Percentiles rank a stretch among this genome's conserved stretches.
Conservation (phyloP, 305 asterid genomes). For the Rubia tinctorum region DNA sequence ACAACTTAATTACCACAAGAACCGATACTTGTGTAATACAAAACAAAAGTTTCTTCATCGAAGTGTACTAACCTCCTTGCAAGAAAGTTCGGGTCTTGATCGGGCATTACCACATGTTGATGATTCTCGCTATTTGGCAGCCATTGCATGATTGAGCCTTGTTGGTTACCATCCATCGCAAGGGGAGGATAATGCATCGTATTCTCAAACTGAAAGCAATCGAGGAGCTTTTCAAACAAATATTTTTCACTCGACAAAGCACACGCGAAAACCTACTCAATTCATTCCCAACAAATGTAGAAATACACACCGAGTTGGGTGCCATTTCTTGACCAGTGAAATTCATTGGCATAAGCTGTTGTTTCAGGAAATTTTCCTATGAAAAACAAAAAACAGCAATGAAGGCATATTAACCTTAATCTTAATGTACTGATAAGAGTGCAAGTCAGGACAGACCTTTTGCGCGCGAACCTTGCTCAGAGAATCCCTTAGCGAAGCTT, state of each 20-base stretch:
- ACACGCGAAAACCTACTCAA: neutral
- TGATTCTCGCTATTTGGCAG: constrained; percentile 38
- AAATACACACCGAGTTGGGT: constrained; percentile 10
- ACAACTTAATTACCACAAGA: neutral
- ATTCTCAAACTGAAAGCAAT: constrained; percentile 37
- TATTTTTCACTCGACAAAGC: neutral
- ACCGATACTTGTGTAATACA: neutral
- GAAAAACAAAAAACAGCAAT: neutral
- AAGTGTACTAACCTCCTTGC: constrained; percentile 40
- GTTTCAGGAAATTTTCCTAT: constrained; percentile 42
- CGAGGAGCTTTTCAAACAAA: neutral
- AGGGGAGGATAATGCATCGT: constrained; percentile 43
- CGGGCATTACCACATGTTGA: constrained; percentile 41
- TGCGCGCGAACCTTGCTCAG: constrained; percentile 45
- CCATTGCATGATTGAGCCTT: constrained; percentile 44
- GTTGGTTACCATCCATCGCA: constrained; percentile 39
- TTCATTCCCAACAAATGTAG: neutral
- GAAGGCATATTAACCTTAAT: neutral
- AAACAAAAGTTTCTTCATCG: neutral
- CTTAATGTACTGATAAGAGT: neutral
- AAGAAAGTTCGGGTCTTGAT: constrained; percentile 39
- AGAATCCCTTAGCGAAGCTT: constrained; percentile 50
- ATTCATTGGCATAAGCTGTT: constrained; percentile 42
- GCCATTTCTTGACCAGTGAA: constrained; percentile 48
- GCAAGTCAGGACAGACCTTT: constrained; percentile 34